These are phyloP conservation scores for Borovskyia barvae DNA, from an alignment of 208 protist species.

Conservation along the genomic window DNA sequence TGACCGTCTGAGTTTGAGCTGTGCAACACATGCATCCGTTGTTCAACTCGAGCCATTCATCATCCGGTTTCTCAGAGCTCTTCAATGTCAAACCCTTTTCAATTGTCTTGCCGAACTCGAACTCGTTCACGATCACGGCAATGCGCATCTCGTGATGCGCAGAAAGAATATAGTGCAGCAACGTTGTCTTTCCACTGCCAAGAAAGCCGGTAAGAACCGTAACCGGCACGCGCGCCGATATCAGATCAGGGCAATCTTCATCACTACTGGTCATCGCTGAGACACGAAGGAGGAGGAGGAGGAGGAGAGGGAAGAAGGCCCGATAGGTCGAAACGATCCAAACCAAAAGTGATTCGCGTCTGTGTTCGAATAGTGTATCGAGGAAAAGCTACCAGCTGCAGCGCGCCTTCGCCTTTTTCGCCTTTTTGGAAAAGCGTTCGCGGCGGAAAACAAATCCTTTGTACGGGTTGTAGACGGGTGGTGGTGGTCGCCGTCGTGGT, in stretches of 20 bases:
- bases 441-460: too few relatives aligned
- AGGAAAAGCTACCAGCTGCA: too few relatives aligned
- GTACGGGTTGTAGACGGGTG: too few relatives aligned
- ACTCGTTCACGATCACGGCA: constrained; percentile 95
- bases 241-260: constrained; percentile 82
- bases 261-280: constrained; percentile 39
- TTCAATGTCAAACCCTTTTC: constrained; percentile 91
- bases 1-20: constrained; percentile 84
- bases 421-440: too few relatives aligned
- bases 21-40: constrained; percentile 97
- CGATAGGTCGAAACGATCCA: neutral
- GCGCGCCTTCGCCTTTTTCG: too few relatives aligned
- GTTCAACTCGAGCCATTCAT: constrained; percentile 94
- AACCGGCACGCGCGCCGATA: constrained; percentile 79
- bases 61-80: constrained; percentile 89
- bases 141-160: constrained; percentile 86
- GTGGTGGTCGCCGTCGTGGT: too few relatives aligned
- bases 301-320: neutral
- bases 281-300: neutral
- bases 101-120: constrained; percentile 90
- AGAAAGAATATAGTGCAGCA: constrained; percentile 92
- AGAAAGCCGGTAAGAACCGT: constrained; percentile 95
- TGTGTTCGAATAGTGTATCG: too few relatives aligned
- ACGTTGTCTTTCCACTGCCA: constrained; percentile 93
- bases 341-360: too few relatives aligned